phyloP scores from a whole-genome alignment of 164 flowering plant genomes.

The Vitis amurensis region DNA sequence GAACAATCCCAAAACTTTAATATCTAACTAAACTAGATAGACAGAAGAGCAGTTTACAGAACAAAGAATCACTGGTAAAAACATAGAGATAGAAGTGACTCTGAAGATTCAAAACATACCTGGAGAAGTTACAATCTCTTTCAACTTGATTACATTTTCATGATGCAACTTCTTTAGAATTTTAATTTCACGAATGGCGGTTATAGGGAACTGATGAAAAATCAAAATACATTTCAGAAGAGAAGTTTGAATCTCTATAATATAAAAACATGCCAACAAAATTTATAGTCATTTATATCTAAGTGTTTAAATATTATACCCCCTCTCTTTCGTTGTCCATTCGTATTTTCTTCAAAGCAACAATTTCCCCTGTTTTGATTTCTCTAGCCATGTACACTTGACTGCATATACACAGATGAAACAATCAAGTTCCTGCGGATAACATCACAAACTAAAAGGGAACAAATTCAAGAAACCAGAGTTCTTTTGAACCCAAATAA shows the following conservation, averaged over 20 bases:
- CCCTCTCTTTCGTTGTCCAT: conserved; percentile 99
- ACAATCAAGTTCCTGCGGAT: too few species aligned
- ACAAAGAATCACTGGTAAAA: too few species aligned
- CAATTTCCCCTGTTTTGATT: conserved; percentile 82
- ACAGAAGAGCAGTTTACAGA: too few species aligned
- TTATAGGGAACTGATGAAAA: conserved; percentile 74
- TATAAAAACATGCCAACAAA: neutral
- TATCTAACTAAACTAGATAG: conserved; percentile 2
- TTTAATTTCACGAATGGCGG: conserved; percentile 95
- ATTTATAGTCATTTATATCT: too few species aligned
- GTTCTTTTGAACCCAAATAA: too few species aligned
- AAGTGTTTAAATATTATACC: conserved; percentile 34
- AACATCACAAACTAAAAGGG: too few species aligned
- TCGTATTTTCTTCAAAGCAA: conserved; percentile 92
- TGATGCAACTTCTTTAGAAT: conserved; percentile 92
- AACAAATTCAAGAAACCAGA: too few species aligned
- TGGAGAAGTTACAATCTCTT: conserved; percentile 95
- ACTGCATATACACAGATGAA: conserved; percentile 39
- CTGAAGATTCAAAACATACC: conserved; percentile 36
- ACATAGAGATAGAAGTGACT: too few species aligned
- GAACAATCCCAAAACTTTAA: conserved; percentile 8
- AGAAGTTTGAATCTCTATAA: neutral
- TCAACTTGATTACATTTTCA: conserved; percentile 85
- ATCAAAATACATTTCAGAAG: neutral
- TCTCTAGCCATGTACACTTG: conserved; percentile 97